A percentile compares a stretch with the other conserved stretches of the same genome.
Evolutionary conservation across 2,329 filamentous ascomycete species (phyloP).

Genomic region (Domatiomyces catenatus): DNA sequence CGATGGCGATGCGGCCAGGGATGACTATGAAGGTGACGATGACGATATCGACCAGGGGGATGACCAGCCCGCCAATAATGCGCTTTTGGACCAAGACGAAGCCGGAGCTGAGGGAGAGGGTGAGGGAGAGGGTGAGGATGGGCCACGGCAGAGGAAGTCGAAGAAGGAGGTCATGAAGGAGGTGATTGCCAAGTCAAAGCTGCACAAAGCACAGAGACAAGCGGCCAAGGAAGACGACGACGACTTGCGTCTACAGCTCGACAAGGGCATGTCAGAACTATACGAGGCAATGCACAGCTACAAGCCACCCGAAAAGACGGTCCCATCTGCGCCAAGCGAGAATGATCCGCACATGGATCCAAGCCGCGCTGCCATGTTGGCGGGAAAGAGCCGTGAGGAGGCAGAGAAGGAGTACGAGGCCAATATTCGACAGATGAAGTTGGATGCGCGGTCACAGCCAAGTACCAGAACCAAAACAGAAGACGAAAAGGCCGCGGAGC

Average conservation of each 20-base stretch:
- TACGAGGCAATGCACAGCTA: constrained; percentile 52
- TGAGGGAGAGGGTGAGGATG: constrained; percentile 31
- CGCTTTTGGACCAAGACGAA: constrained; percentile 36
- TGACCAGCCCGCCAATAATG: constrained; percentile 27
- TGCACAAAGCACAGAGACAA: constrained; percentile 88
- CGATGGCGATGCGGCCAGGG: constrained; percentile 34
- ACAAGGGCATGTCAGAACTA: constrained; percentile 66
- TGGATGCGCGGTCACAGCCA: constrained; percentile 71
- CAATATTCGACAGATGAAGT: constrained; percentile 63
- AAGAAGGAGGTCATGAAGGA: constrained; percentile 98
- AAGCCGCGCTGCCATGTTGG: constrained; percentile 45
- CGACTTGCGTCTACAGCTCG: constrained; percentile 66
- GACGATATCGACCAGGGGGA: constrained; percentile 27
- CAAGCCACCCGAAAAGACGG: constrained; percentile 36
- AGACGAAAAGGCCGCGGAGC: constrained; percentile 66
- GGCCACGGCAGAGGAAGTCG: constrained; percentile 75
- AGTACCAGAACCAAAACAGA: constrained; percentile 81
- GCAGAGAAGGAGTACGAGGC: constrained; percentile 81
- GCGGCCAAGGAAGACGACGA: constrained; percentile 85
- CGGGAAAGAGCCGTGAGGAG: constrained; percentile 46
- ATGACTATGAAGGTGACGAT: constrained; percentile 55
- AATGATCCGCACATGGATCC: constrained; percentile 42
- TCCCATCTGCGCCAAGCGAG: constrained; percentile 29
- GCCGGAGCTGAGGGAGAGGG: constrained; percentile 34
- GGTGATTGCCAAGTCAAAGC: constrained; percentile 90